A percentile compares a stretch with the other conserved stretches of the same genome.
Conservation (phyloP, 495 filamentous ascomycete genomes). For the Endocarpon pusillum region DNA sequence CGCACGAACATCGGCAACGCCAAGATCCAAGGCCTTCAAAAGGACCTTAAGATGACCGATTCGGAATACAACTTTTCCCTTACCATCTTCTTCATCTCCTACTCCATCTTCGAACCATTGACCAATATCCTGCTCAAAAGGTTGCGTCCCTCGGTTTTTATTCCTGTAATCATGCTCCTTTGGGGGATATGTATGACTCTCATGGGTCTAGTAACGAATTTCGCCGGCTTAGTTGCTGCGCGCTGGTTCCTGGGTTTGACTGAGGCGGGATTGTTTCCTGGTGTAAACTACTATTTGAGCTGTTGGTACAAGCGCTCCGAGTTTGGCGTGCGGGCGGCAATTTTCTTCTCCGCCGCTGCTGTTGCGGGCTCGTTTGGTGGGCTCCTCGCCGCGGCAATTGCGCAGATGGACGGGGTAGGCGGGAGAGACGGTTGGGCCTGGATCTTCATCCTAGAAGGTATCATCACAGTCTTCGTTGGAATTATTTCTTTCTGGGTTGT, state of each 20-base stretch:
- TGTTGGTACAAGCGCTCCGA: conserved; percentile 78
- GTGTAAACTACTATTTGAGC: conserved; percentile 74
- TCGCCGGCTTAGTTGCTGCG: conserved; percentile 60
- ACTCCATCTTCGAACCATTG: conserved; percentile 69
- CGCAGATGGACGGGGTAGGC: conserved; percentile 52
- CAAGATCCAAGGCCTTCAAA: conserved; percentile 56
- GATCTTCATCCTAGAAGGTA: conserved; percentile 54
- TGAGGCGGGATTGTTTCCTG: conserved; percentile 76
- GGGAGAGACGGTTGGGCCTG: conserved; percentile 59
- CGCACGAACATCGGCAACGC: conserved; percentile 78
- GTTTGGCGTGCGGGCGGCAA: conserved; percentile 59
- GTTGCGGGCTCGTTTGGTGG: conserved; percentile 77
- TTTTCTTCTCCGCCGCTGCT: conserved; percentile 84
- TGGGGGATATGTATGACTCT: conserved; percentile 67
- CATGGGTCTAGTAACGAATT: conserved; percentile 73
- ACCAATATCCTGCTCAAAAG: conserved; percentile 80
- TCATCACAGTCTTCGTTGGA: conserved; percentile 59
- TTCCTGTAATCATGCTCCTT: conserved; percentile 37
- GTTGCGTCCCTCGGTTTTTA: conserved; percentile 53
- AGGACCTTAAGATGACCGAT: conserved; percentile 43
- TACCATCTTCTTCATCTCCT: conserved; percentile 85
- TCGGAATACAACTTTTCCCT: conserved; percentile 63
- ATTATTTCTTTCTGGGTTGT: conserved; percentile 69
- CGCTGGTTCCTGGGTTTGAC: conserved; percentile 73
- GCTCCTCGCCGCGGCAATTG: conserved; percentile 62